Base-by-base conservation (phyloP, 2,329 filamentous ascomycete species). In the Leptographium lundbergii region DNA sequence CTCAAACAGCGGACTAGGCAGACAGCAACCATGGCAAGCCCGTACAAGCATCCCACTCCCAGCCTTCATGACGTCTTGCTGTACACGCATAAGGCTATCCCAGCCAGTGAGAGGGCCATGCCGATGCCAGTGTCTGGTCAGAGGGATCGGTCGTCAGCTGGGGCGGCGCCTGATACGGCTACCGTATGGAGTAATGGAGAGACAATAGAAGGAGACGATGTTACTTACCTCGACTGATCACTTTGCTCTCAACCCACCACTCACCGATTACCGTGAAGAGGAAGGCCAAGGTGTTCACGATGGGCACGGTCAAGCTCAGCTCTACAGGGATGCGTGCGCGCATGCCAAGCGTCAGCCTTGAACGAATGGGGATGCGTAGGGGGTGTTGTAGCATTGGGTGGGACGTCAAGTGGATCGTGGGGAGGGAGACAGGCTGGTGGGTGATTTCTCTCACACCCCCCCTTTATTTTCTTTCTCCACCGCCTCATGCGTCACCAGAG, bases 241-340 rank as follows among this genome's bases (percentile, higher is more conserved):
- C 87, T 71, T 96, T 97, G 61, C 84, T 84, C 67, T 96, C 92
- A 0, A 92, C 90, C 77, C 87, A 95, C 91, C 91, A 97, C 66
- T 97, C 92, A 0, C 91, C 92, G 14, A 96, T 68, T 2, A 96
- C 91, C 0, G 92, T 97, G 68, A 96, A 97, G n/a, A 97, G 73
- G 66, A 97, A 97, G 0, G 92, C 92, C 67, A 95, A 75, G 0
- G 91, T 95, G 68, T 97, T 97, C 1, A 92, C 91, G 63, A 97
- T 94, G 1, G 92, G 92, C 0, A 97, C 91, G 2, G 91, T 96
- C 63, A 97, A 76, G 68, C 91, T 96, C 65, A 97, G 70, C 72
- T 97, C 92, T 94, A 65, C 52, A 27, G 24, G 17, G 53, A 52
- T 50, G 24, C 14, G 48, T 22, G 29, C 45, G 24, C 27, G 47